Evolutionary conservation across 1,284 basidiomycete genomes (phyloP).

Genomic region (Coniophora puteana): DNA sequence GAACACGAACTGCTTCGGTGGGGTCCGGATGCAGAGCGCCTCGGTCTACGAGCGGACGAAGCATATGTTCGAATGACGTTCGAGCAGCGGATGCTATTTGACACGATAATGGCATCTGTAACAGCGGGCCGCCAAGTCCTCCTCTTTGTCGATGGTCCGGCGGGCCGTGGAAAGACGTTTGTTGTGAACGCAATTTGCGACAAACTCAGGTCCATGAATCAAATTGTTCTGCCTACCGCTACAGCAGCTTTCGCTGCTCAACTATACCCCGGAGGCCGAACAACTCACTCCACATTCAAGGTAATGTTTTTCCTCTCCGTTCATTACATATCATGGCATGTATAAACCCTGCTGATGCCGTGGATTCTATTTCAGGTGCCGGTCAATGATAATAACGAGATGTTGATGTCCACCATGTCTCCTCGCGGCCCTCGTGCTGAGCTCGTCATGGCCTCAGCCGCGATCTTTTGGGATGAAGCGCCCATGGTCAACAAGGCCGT

Average conservation of each 20-base stretch:
- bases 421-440: constrained; percentile 24
- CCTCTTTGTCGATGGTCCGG: constrained; percentile 35
- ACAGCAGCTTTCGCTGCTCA: not conserved
- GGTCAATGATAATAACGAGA: constrained; percentile 29
- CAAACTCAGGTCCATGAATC: constrained; percentile 21
- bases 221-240: constrained; percentile 24
- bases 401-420: constrained; percentile 27
- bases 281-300: constrained; percentile 34
- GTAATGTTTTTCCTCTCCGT: no score
- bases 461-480: constrained; percentile 37
- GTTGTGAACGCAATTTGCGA: constrained; percentile 31
- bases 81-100: constrained; percentile 28
- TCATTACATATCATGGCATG: no score
- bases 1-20: constrained; percentile 25
- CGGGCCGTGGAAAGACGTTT: constrained; percentile 39
- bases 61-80: constrained; percentile 21
- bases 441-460: constrained; percentile 24
- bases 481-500: constrained; percentile 36
- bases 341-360: no score
- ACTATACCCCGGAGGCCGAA: constrained; percentile 33
- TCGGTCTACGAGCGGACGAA: constrained; percentile 19
- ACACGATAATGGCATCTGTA: constrained; percentile 22
- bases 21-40: constrained; percentile 10
- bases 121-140: no score
- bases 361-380: constrained; percentile 34